Conservation (phyloP, 352 stramenopile species). For the Globisporangium viniferum region DNA sequence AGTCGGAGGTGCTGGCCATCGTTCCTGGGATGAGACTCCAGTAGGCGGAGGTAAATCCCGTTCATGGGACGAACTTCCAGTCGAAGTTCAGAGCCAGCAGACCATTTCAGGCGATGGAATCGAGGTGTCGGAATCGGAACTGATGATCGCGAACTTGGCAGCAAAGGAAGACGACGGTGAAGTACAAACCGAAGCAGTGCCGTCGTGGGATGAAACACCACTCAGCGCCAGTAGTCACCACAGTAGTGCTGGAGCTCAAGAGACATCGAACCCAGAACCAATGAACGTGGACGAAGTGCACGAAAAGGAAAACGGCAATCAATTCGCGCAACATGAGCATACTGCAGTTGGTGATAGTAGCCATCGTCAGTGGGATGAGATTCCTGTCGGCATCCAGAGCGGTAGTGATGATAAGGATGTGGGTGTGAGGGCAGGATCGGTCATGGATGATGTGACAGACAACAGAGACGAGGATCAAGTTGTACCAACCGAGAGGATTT, state of each 20-base stretch:
- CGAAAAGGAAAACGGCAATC: neutral
- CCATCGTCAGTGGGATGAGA: neutral
- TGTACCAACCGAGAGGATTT: neutral
- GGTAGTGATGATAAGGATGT: neutral
- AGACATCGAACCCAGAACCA: neutral
- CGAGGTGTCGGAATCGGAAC: neutral
- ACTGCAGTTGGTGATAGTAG: neutral
- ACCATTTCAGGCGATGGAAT: neutral
- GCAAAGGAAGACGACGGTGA: neutral
- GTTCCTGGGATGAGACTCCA: constrained; percentile 4
- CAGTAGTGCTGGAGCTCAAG: neutral
- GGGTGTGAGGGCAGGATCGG: neutral
- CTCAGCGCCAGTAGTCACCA: neutral
- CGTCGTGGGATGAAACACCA: constrained; percentile 11
- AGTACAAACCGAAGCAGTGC: neutral
- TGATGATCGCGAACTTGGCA: neutral
- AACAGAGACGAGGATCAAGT: neutral
- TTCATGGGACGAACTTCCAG: constrained; percentile 11
- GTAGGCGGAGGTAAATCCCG: neutral
- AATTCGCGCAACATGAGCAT: neutral
- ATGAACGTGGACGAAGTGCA: neutral
- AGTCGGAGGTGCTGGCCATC: constrained; percentile 2
- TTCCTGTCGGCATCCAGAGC: neutral
- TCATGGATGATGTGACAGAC: neutral
- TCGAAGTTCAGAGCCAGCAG: neutral